phyloP scores from a whole-genome alignment of 73 alveolate genomes.

The Paramecium caudatum region DNA sequence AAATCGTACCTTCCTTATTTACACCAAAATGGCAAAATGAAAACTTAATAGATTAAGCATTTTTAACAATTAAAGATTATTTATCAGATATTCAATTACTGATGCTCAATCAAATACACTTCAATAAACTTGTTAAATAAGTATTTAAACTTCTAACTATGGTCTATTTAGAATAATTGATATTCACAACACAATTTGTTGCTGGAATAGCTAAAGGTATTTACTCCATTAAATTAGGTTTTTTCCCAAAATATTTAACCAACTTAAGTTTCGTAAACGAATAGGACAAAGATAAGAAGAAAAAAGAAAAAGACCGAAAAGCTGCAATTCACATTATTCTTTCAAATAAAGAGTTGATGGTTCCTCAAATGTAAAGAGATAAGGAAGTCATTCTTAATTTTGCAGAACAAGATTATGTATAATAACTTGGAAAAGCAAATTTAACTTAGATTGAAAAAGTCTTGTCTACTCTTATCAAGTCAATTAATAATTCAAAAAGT shows the following conservation, averaged over 20 bases:
- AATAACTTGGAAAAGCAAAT: not conserved
- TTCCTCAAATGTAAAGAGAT: conserved; percentile 18
- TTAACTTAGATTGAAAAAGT: not conserved
- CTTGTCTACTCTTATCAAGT: too few species aligned
- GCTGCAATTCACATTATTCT: conserved; percentile 29
- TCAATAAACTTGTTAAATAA: conserved; percentile 23
- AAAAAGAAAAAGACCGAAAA: conserved; percentile 50
- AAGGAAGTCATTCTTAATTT: not conserved
- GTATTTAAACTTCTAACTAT: not conserved
- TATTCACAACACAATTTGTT: not conserved
- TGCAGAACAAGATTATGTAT: not conserved
- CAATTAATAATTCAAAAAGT: too few species aligned
- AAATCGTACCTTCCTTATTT: conserved; percentile 43
- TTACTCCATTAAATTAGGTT: not conserved
- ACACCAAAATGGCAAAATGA: conserved; percentile 37
- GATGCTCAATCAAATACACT: conserved; percentile 55
- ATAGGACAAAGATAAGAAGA: conserved; percentile 40
- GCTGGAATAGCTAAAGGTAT: conserved; percentile 40
- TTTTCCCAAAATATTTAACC: conserved; percentile 41
- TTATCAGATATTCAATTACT: not conserved
- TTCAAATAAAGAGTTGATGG: conserved; percentile 31
- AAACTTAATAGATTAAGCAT: conserved; percentile 23
- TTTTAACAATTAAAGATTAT: conserved; percentile 26
- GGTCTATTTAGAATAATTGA: conserved; percentile 31
- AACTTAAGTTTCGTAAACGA: not conserved